Base-by-base conservation (phyloP, 2,329 filamentous ascomycete species). In the Exserohilum turcica region DNA sequence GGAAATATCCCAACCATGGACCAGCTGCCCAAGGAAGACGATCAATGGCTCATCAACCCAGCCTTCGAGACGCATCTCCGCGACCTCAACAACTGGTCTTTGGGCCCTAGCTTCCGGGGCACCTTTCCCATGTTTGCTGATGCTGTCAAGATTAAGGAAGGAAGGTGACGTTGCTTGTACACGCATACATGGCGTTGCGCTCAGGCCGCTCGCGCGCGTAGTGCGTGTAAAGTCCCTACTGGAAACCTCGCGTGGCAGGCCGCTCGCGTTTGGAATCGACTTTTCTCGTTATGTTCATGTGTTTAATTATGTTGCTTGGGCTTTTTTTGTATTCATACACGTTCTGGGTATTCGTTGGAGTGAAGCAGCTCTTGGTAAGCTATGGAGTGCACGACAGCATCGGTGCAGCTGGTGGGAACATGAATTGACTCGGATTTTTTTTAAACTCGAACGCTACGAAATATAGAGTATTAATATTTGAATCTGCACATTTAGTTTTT, bases 1-100 rank as follows among this genome's bases (percentile, higher is more conserved):
- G 21, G 39, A 5, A 59, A 63, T 8, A 27, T 57, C 19, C 38
- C 52, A 8, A 48, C 44, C 9, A 50, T 44, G n/a, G 56, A 53
- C 6, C 18, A 39, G 2, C 48, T 65, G 1, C 59, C 61, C 8
- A 66, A 62, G 19, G 72, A 72, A 13, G 69, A 72, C 2, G 84
- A 87, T 7, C 87, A 92, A 65, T 79, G 91, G 54, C 81, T 89
- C 59, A 91, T 96, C 58, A 96, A 94, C 60, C 91, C 91, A 0
- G 89, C 91, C 0, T 96, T 96, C 71, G 90, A 95, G 75, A 80
- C 85, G 32, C 92, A 97, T 71, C 69, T 96, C 43, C 77, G 88
- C 3, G 82, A 89, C 37, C 68, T 92, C 33, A 83, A 86, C 54
- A 96, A 96, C 66, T 97, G 92, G 92, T 88, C 85, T 53, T 69